Evolutionary conservation across 345 rosid genomes (phyloP), one percentile per base, ranked within the genome.

Genomic region (Rhodamnia rubescens): DNA sequence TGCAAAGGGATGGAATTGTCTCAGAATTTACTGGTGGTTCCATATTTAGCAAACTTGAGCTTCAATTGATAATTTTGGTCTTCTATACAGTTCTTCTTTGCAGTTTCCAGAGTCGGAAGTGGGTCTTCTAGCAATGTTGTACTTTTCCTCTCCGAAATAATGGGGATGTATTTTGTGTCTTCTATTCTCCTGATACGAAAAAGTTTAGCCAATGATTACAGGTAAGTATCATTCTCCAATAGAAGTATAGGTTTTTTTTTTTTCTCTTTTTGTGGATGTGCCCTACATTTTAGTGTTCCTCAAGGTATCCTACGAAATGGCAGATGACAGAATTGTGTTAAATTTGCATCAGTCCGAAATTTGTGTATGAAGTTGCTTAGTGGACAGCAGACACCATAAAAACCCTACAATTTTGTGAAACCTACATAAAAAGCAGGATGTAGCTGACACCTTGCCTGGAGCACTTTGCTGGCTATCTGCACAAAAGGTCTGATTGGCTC

Each of bases 51-150:
- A 85, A 36, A 24, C 49, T 74, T 55, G 82, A 42, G n/a, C 40
- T 16, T 57, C 29, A 21, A 40, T 42, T 74, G 82, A 20, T 20
- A 32, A 55, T 32, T 83, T 40, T 88, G 87, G 85, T 87, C 87
- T 82, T 87, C 81, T 64, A 22, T 92, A 91, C 93, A 97, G 99
- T 97, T 96, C 90, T 96, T 97, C 97, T 97, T 96, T 93, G 99
- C 99, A 55, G 98, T 97, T 50, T 97, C 99, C 64, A 94, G 98
- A 88, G 98, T 92, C n/a, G 99, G 99, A 85, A 95, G 99, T 91
- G 99, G 99, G 89, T 97, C 99, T 74, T 97, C 98, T 82, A 97
- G 99, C 94, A 96, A 96, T 18, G 98, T 96, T 85, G 98, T 97
- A 61, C 98, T 95, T 55, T 97, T 97, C 87, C 92, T 96, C 51